These are phyloP conservation scores for Penicillium sp. DNA, from an alignment of 2,329 filamentous ascomycete species.

Conservation along the genomic window DNA sequence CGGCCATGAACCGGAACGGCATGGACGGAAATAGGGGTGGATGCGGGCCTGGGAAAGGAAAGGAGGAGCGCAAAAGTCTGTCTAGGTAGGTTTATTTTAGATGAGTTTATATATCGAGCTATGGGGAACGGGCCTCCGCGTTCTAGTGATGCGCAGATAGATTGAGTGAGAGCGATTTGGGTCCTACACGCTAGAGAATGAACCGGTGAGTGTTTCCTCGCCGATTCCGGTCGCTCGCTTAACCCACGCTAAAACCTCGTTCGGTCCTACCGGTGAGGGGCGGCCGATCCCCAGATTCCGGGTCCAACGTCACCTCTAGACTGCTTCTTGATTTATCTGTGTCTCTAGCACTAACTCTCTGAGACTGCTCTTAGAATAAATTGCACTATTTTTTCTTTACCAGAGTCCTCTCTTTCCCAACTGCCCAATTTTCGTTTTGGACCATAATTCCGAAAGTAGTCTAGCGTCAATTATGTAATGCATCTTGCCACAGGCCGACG, in stretches of 20 bases:
- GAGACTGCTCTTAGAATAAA: background rate
- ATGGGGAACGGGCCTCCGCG: slow-evolving; percentile 12
- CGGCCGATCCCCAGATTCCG: background rate
- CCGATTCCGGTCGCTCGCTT: slow-evolving; percentile 15
- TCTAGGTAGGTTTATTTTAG: slow-evolving; percentile 17
- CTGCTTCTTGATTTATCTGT: too few species aligned
- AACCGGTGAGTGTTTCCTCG: slow-evolving; percentile 23
- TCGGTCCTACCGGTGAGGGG: slow-evolving; percentile 22
- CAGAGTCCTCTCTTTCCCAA: background rate
- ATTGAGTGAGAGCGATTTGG: slow-evolving; percentile 38
- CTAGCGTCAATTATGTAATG: background rate
- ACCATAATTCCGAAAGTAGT: background rate
- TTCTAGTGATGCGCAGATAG: slow-evolving; percentile 8
- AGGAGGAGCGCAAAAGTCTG: background rate
- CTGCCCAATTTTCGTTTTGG: too few species aligned
- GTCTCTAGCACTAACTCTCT: background rate
- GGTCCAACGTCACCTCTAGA: slow-evolving; percentile 2
- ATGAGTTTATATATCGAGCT: slow-evolving; percentile 14
- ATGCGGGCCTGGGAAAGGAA: background rate
- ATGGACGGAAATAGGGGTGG: background rate
- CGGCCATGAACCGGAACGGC: background rate
- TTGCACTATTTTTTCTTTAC: background rate
- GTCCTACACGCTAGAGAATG: slow-evolving; percentile 37
- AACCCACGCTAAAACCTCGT: slow-evolving; percentile 29
- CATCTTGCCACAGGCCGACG: background rate